These are phyloP conservation scores for Torulaspora quercuum DNA, from an alignment of 805 yeast genomes.

Conservation along the genomic window DNA sequence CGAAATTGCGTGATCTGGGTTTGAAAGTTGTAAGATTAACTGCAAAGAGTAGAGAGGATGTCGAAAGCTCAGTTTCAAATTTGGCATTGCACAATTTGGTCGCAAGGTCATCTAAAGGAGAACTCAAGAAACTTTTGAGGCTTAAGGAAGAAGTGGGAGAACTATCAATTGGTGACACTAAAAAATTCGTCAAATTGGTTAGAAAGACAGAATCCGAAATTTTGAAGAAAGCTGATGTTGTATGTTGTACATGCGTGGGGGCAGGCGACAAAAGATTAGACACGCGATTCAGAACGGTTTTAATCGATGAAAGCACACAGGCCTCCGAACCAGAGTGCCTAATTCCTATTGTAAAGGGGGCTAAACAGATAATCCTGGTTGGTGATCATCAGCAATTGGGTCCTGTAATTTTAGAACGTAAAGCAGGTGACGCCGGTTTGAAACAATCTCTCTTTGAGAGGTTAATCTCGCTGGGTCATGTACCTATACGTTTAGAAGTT, in stretches of 20 bases:
- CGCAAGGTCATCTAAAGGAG: conserved; percentile 47
- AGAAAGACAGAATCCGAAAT: conserved; percentile 48
- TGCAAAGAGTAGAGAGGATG: conserved; percentile 78
- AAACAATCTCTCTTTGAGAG: conserved; percentile 86
- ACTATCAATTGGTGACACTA: conserved; percentile 53
- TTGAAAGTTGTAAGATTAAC: conserved; percentile 72
- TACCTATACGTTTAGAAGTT: conserved; percentile 81
- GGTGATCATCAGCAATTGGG: conserved; percentile 97
- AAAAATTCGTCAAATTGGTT: conserved; percentile 41
- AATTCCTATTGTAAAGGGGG: conserved; percentile 85
- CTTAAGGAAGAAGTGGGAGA: conserved; percentile 68
- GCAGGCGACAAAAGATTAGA: conserved; percentile 74
- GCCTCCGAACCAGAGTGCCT: conserved; percentile 90
- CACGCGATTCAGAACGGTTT: conserved; percentile 66
- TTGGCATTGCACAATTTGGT: conserved; percentile 57
- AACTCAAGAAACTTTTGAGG: conserved; percentile 54
- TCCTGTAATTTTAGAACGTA: conserved; percentile 77
- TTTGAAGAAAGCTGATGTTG: conserved; percentile 62
- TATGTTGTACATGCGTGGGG: conserved; percentile 89
- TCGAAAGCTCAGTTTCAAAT: conserved; percentile 58
- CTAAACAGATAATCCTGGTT: conserved; percentile 82
- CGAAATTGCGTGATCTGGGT: conserved; percentile 65
- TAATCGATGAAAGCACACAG: conserved; percentile 92
- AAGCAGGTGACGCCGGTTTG: conserved; percentile 84
- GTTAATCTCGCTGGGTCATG: conserved; percentile 73